Evolutionary conservation across 768 basidiomycete species (phyloP).

Genomic region (Boletellus sp.): DNA sequence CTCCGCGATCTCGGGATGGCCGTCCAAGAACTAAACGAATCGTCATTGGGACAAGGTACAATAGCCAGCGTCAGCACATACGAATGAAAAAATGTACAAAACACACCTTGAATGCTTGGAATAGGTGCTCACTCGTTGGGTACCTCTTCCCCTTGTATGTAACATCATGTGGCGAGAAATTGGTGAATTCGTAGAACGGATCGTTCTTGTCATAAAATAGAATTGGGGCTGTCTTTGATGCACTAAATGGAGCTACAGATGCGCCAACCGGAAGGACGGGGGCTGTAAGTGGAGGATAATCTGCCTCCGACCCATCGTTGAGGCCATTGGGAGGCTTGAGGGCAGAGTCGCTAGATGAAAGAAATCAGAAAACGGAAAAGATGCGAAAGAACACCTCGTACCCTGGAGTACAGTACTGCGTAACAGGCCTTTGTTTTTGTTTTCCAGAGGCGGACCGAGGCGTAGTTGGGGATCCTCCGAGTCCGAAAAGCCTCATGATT

Average conservation of each 20-base stretch:
- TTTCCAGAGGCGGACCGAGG: slow-evolving; percentile 18
- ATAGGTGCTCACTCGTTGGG: slow-evolving; percentile 75
- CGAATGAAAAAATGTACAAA: neutral
- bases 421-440: slow-evolving; percentile 22
- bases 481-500: slow-evolving; percentile 32
- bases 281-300: slow-evolving; percentile 34
- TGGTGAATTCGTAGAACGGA: slow-evolving; percentile 69
- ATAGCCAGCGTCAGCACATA: neutral
- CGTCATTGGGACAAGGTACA: neutral
- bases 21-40: slow-evolving; percentile 50
- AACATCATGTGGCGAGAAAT: slow-evolving; percentile 67
- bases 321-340: slow-evolving; percentile 10
- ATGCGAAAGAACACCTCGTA: neutral
- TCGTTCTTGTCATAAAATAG: slow-evolving; percentile 63
- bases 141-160: slow-evolving; percentile 59
- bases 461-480: slow-evolving; percentile 27
- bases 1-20: slow-evolving; percentile 61
- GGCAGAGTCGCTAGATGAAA: slow-evolving; percentile 8
- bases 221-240: slow-evolving; percentile 36
- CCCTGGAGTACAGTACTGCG: slow-evolving; percentile 25
- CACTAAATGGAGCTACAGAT: slow-evolving; percentile 28
- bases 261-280: slow-evolving; percentile 26
- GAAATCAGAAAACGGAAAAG: slow-evolving; percentile 1
- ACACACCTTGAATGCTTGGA: slow-evolving; percentile 67
- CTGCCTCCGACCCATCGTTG: slow-evolving; percentile 9